Evolutionary conservation across 164 flowering plant species (phyloP).

Genomic region (Vitis amurensis): DNA sequence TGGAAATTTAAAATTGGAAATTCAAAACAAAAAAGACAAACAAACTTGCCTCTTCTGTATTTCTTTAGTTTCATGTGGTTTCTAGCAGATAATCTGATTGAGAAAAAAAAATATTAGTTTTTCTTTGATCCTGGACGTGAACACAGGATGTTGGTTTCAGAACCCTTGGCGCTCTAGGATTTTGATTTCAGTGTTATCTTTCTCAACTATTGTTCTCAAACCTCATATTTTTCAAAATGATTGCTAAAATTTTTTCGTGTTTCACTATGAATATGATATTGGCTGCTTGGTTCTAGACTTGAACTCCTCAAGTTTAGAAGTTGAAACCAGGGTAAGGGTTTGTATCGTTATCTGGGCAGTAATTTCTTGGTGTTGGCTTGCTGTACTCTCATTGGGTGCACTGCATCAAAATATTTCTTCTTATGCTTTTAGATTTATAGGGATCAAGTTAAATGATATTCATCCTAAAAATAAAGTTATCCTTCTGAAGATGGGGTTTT

Average conservation of each 20-base stretch:
- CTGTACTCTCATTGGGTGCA: not conserved
- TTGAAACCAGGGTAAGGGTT: not conserved
- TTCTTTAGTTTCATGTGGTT: not conserved
- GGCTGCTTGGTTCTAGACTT: not conserved
- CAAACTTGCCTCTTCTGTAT: no score
- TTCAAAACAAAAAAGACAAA: no score
- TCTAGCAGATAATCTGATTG: not conserved
- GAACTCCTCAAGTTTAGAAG: no score
- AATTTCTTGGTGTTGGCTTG: constrained; percentile 2
- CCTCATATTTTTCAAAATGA: no score
- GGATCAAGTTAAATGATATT: not conserved
- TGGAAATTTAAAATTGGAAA: not conserved
- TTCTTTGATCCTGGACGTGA: no score
- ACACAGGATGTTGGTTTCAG: no score
- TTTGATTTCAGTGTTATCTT: no score
- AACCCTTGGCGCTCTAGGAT: no score
- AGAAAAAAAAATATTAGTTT: no score
- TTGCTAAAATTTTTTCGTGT: no score
- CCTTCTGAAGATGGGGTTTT: not conserved
- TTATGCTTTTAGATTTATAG: not conserved
- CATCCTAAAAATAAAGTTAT: not conserved
- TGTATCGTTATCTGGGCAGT: not conserved
- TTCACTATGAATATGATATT: not conserved
- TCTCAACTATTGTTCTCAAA: no score
- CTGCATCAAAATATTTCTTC: not conserved